phyloP scores from a whole-genome alignment of 2,329 filamentous ascomycete species.

The Daldinia eschscholtzii region DNA sequence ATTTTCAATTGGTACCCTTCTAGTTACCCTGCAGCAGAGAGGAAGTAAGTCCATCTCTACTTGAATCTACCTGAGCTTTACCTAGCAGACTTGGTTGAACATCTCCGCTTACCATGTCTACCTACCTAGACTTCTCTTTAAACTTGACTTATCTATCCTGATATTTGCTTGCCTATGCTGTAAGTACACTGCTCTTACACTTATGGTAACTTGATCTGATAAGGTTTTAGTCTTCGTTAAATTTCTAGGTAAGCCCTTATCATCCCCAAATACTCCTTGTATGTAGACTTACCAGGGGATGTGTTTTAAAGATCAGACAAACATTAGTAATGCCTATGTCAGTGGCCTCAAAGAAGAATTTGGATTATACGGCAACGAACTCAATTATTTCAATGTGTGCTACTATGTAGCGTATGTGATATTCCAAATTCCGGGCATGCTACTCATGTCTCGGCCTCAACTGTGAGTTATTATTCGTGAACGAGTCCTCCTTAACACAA shows the following conservation, averaged over 20 bases:
- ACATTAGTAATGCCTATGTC: constrained; percentile 56
- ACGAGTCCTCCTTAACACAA: not conserved
- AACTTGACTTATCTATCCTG: constrained; percentile 52
- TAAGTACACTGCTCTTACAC: constrained; percentile 32
- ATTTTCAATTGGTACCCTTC: constrained; percentile 55
- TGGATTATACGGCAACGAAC: constrained; percentile 55
- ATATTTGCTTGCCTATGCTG: constrained; percentile 53
- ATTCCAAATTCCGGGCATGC: constrained; percentile 52
- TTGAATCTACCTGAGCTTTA: not conserved
- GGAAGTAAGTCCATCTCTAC: constrained; percentile 44
- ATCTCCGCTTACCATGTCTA: not conserved
- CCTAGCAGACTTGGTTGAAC: not conserved
- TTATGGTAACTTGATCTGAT: not conserved
- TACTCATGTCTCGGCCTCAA: constrained; percentile 51
- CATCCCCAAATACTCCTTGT: not conserved
- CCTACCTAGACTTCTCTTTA: constrained; percentile 49
- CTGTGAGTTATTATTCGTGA: constrained; percentile 40
- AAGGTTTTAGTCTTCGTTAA: constrained; percentile 51
- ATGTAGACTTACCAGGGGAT: not conserved
- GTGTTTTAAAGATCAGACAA: constrained; percentile 48
- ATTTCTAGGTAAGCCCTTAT: constrained; percentile 46
- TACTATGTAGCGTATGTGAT: constrained; percentile 57
- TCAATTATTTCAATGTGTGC: constrained; percentile 58
- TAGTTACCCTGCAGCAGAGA: constrained; percentile 50
- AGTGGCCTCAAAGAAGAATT: constrained; percentile 57